Conservation (phyloP, 805 yeast species). For the Candida vaughaniae region DNA sequence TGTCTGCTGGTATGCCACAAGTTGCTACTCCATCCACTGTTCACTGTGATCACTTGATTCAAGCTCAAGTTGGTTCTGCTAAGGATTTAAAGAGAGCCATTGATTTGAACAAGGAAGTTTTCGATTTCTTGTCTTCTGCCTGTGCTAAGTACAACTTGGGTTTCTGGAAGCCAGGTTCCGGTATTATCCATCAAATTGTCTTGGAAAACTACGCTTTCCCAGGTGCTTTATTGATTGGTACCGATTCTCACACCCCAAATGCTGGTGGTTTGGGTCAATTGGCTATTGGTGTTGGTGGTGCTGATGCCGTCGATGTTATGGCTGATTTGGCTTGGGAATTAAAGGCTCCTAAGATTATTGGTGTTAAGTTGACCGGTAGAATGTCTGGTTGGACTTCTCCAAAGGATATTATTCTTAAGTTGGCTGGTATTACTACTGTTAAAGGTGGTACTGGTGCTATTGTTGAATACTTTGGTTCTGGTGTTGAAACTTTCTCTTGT, state of each 20-base stretch:
- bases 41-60: conserved; percentile 97
- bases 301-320: conserved; percentile 97
- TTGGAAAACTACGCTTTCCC: conserved; percentile 97
- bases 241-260: conserved; percentile 97
- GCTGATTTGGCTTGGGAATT: conserved; percentile 95
- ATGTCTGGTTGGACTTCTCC: conserved; percentile 97
- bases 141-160: conserved; percentile 95
- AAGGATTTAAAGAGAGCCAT: conserved; percentile 84
- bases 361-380: conserved; percentile 91
- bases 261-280: conserved; percentile 98
- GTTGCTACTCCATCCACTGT: conserved; percentile 95
- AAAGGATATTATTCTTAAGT: conserved; percentile 88
- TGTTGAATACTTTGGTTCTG: conserved; percentile 95
- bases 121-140: conserved; percentile 84
- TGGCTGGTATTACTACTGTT: conserved; percentile 93
- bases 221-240: conserved; percentile 94
- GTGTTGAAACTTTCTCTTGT: conserved; percentile 88
- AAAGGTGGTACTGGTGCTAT: conserved; percentile 98
- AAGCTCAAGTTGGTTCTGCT: conserved; percentile 89
- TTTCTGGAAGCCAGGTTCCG: conserved; percentile 99
- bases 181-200: conserved; percentile 96
- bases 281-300: conserved; percentile 99
- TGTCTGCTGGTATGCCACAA: conserved; percentile 89
- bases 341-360: conserved; percentile 93
- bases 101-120: conserved; percentile 89